Evolutionary conservation across 257 asterid species (phyloP).

Genomic region (Lycium barbarum): DNA sequence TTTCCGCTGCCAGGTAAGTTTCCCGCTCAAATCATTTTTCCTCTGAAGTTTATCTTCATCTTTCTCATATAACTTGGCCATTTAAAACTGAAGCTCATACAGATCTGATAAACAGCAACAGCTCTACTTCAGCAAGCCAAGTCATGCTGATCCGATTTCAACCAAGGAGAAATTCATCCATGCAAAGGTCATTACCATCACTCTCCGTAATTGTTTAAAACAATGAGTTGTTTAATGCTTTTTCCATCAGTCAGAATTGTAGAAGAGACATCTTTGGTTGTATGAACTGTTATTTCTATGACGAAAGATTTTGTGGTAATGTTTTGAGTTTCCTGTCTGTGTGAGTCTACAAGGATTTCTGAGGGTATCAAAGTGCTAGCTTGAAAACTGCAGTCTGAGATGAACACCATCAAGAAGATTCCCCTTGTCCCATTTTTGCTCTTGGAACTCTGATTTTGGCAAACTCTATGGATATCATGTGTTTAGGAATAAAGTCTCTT

Average conservation of each 20-base stretch:
- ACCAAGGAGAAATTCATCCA: slow-evolving; percentile 93
- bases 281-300: neutral
- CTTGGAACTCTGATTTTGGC: slow-evolving; percentile 17
- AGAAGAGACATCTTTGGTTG: slow-evolving; percentile 22
- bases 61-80: slow-evolving; percentile 33
- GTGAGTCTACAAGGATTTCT: slow-evolving; percentile 1
- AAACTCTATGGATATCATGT: slow-evolving; percentile 18
- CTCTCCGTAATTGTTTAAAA: neutral
- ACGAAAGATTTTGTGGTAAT: neutral
- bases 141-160: slow-evolving; percentile 75
- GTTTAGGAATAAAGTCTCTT: slow-evolving; percentile 4
- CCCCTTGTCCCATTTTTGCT: slow-evolving; percentile 7
- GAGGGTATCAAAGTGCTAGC: neutral
- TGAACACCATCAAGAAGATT: slow-evolving; percentile 18
- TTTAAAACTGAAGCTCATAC: slow-evolving; percentile 62
- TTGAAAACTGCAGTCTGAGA: slow-evolving; percentile 14
- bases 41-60: slow-evolving; percentile 27
- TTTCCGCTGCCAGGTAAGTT: slow-evolving; percentile 69
- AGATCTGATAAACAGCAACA: slow-evolving; percentile 70
- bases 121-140: slow-evolving; percentile 77
- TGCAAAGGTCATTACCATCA: slow-evolving; percentile 67
- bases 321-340: slow-evolving; percentile 13
- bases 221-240: neutral
- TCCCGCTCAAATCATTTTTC: slow-evolving; percentile 31
- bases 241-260: slow-evolving; percentile 5